These are phyloP conservation scores for Lizonia empirigonia DNA, from an alignment of 2,329 filamentous ascomycete species.

Conservation along the genomic window DNA sequence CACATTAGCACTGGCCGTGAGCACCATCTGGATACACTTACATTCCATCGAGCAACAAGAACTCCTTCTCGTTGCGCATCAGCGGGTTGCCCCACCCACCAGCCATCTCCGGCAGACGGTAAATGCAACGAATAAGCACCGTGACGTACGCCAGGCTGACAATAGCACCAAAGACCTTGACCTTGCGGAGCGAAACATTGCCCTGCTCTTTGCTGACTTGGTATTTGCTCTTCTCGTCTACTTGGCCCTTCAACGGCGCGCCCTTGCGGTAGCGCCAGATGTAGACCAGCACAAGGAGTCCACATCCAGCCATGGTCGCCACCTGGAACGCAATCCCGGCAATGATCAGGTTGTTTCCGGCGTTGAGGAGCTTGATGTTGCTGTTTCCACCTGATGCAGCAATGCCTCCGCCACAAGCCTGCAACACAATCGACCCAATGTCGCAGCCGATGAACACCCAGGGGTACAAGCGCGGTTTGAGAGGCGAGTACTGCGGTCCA, in stretches of 20 bases:
- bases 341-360: conserved; percentile 61
- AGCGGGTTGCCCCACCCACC: conserved; percentile 52
- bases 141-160: conserved; percentile 49
- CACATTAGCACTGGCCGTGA: neutral
- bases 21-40: conserved; percentile 15
- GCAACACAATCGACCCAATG: conserved; percentile 59
- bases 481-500: conserved; percentile 49
- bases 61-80: conserved; percentile 54
- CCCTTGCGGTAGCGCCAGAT: conserved; percentile 32
- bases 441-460: conserved; percentile 65
- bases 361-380: conserved; percentile 43
- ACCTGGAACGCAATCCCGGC: conserved; percentile 63
- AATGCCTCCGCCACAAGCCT: conserved; percentile 62
- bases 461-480: conserved; percentile 55
- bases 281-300: conserved; percentile 46
- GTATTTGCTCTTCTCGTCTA: conserved; percentile 33
- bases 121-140: conserved; percentile 55
- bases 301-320: conserved; percentile 56
- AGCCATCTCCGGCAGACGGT: conserved; percentile 54
- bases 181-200: conserved; percentile 19
- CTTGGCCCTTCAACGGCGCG: conserved; percentile 5
- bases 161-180: conserved; percentile 30
- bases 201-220: conserved; percentile 30
- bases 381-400: conserved; percentile 50
- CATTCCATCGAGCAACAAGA: conserved; percentile 56